phyloP scores from a whole-genome alignment of 2,329 filamentous ascomycete species.

The Alternaria sp. region DNA sequence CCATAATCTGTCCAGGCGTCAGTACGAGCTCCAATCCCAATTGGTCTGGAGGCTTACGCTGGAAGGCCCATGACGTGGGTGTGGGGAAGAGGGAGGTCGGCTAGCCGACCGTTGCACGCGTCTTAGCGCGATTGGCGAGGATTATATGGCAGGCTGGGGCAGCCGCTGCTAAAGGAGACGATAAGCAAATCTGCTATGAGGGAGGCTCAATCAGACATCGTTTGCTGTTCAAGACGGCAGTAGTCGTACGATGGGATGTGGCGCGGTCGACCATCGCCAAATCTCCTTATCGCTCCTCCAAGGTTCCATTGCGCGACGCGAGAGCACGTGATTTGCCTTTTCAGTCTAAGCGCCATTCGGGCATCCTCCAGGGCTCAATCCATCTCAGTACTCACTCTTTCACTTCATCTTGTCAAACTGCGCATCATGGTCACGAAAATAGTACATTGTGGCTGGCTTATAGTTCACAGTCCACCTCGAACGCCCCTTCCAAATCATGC shows the following conservation, averaged over 20 bases:
- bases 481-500: constrained; percentile 27
- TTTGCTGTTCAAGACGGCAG: not conserved
- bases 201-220: not conserved
- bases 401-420: not conserved
- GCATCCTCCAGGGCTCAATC: not conserved
- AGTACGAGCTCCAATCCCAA: not conserved
- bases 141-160: not conserved
- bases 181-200: not conserved
- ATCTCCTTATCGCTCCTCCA: not conserved
- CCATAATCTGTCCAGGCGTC: constrained; percentile 39
- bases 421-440: not conserved
- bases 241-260: not conserved
- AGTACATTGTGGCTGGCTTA: constrained; percentile 9
- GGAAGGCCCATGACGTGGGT: constrained; percentile 29
- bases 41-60: constrained; percentile 14
- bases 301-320: not conserved
- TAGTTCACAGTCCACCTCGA: constrained; percentile 27
- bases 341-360: not conserved
- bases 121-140: constrained; percentile 3
- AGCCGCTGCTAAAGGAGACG: too few species aligned
- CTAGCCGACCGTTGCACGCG: constrained; percentile 5
- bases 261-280: not conserved
- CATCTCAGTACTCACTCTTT: not conserved
- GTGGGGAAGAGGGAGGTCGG: not conserved
- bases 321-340: not conserved